phyloP scores from a whole-genome alignment of 176 grass and related monocot genomes.

The barley (Hordeum vulgare) region MorexV3_pseudomolecules_assembly NC_058520.1:574017034-574017533 shows the following conservation, averaged over 20 bases:
- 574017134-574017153: slow-evolving; percentile 61
- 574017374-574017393: slow-evolving; percentile 12
- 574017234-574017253: background rate
- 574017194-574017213: background rate
- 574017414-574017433: background rate
- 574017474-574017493: slow-evolving; percentile 88
- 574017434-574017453: slow-evolving; percentile 20
- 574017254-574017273: slow-evolving; percentile 73
- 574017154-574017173: background rate
- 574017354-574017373: slow-evolving; percentile 98
- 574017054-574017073: slow-evolving; percentile 86
- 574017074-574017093: slow-evolving; percentile 92
- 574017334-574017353: slow-evolving; percentile 98
- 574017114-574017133: slow-evolving; percentile 92
- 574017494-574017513: slow-evolving; percentile 95
- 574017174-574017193: slow-evolving; percentile 4
- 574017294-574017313: slow-evolving; percentile 97
- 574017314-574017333: slow-evolving; percentile 93
- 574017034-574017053: slow-evolving; percentile 93
- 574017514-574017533: slow-evolving; percentile 90
- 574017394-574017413: background rate
- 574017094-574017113: slow-evolving; percentile 98
- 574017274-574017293: slow-evolving; percentile 92
- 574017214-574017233: slow-evolving; percentile 16
- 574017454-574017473: slow-evolving; percentile 29